phyloP scores from a whole-genome alignment of 495 filamentous ascomycete species.

The Daldinia concentrica region DNA sequence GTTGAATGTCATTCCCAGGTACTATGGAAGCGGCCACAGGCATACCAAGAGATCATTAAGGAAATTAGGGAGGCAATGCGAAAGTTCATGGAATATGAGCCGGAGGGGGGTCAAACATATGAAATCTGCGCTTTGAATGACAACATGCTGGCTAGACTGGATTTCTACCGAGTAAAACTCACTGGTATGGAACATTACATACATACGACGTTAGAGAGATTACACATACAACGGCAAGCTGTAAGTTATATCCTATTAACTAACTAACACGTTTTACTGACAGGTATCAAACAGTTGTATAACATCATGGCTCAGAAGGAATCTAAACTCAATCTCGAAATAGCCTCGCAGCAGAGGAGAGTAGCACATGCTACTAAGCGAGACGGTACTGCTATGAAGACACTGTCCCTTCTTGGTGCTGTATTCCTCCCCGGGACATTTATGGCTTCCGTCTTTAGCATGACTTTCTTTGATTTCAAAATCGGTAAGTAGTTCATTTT shows the following conservation, averaged over 20 bases:
- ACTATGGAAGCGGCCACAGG: slow-evolving; percentile 66
- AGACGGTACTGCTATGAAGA: slow-evolving; percentile 66
- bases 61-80: slow-evolving; percentile 55
- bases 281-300: slow-evolving; percentile 51
- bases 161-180: slow-evolving; percentile 64
- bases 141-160: slow-evolving; percentile 57
- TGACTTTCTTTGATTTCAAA: slow-evolving; percentile 66
- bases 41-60: slow-evolving; percentile 62
- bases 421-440: slow-evolving; percentile 65
- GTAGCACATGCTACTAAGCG: slow-evolving; percentile 65
- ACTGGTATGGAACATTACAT: slow-evolving; percentile 66
- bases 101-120: slow-evolving; percentile 25
- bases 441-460: slow-evolving; percentile 63
- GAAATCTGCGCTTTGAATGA: slow-evolving; percentile 52
- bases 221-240: slow-evolving; percentile 63
- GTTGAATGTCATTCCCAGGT: slow-evolving; percentile 67
- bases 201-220: slow-evolving; percentile 61
- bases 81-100: slow-evolving; percentile 49
- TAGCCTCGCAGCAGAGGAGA: slow-evolving; percentile 65
- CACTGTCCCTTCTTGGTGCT: slow-evolving; percentile 63
- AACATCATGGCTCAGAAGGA: slow-evolving; percentile 69
- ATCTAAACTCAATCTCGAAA: slow-evolving; percentile 64
- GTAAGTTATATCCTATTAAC: slow-evolving; percentile 49
- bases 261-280: slow-evolving; percentile 9
- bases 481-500: slow-evolving; percentile 38